phyloP scores from a whole-genome alignment of 2,329 filamentous ascomycete species.

The Cadophora luteo-olivacea region DNA sequence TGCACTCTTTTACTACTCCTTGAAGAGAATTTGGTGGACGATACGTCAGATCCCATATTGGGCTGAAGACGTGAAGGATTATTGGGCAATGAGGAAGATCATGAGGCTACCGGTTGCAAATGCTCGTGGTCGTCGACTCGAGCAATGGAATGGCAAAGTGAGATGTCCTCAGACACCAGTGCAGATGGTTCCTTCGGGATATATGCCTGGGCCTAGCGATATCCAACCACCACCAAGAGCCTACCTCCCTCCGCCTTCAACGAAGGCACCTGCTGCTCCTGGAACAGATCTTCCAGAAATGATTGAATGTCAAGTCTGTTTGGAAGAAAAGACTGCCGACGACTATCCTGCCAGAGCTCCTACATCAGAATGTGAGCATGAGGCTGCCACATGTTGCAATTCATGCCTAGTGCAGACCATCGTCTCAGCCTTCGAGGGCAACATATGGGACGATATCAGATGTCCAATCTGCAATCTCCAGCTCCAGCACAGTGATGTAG shows the following conservation, averaged over 20 bases:
- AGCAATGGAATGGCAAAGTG: conserved; percentile 14
- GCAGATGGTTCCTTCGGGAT: conserved; percentile 17
- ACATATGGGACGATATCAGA: conserved; percentile 32
- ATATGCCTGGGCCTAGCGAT: conserved; percentile 10
- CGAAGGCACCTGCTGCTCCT: conserved; percentile 5
- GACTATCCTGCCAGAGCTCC: conserved; percentile 24
- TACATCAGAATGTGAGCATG: conserved; percentile 24
- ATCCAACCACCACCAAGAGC: conserved; percentile 19
- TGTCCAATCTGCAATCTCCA: conserved; percentile 28
- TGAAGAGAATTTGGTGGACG: conserved; percentile 14
- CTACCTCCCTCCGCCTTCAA: conserved; percentile 7
- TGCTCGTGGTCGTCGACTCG: conserved; percentile 3
- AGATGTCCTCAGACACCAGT: conserved; percentile 13
- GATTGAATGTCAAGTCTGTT: conserved; percentile 27
- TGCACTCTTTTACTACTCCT: conserved; percentile 6
- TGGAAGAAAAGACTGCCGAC: conserved; percentile 24
- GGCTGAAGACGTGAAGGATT: conserved; percentile 18
- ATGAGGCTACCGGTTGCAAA: conserved; percentile 18
- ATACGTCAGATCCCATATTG: conserved; percentile 18
- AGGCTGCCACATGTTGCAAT: conserved; percentile 20
- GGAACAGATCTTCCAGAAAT: conserved; percentile 21
- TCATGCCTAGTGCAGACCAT: conserved; percentile 26
- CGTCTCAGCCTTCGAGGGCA: conserved; percentile 18
- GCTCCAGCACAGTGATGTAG: conserved; percentile 29
- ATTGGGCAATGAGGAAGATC: conserved; percentile 16